Percentiles rank a stretch among this genome's conserved stretches.
These are phyloP conservation scores for Pestalotiopsis sp. DNA, from an alignment of 2,329 filamentous ascomycete genomes.

Conservation along the genomic window DNA sequence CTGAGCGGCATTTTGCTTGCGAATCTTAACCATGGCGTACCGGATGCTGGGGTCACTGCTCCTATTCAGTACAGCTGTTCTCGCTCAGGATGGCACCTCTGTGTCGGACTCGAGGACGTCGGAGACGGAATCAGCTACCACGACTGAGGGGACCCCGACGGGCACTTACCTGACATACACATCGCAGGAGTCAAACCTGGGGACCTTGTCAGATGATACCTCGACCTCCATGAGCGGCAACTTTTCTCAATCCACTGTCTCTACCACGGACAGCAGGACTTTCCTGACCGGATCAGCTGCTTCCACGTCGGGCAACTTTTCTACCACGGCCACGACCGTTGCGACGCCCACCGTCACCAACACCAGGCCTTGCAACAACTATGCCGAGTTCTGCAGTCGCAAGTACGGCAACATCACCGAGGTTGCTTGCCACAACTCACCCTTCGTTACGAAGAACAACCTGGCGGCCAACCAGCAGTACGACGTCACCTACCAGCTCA, in stretches of 20 bases:
- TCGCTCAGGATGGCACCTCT: conserved; percentile 31
- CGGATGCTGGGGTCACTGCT: conserved; percentile 26
- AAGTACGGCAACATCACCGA: conserved; percentile 83
- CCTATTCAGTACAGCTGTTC: conserved; percentile 20
- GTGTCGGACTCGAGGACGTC: conserved; percentile 41
- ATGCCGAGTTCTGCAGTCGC: conserved; percentile 74
- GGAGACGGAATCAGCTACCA: conserved; percentile 31
- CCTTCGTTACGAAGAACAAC: conserved; percentile 72
- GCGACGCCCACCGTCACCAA: conserved; percentile 58
- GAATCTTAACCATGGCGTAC: conserved; percentile 20
- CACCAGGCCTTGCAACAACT: conserved; percentile 79
- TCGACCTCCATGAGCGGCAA: conserved; percentile 29
- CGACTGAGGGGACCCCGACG: conserved; percentile 41
- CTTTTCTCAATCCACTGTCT: conserved; percentile 30
- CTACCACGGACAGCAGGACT: conserved; percentile 31
- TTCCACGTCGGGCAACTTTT: conserved; percentile 43
- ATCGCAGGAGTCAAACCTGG: conserved; percentile 41
- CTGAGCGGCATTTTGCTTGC: neutral
- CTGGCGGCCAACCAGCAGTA: conserved; percentile 76
- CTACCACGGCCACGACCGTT: conserved; percentile 44
- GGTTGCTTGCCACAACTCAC: conserved; percentile 80
- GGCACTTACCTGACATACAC: conserved; percentile 48
- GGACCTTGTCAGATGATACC: conserved; percentile 28
- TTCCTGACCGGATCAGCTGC: conserved; percentile 46
- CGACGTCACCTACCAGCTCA: conserved; percentile 69